Evolutionary conservation across 306 rosid species (phyloP).

Genomic region (Purshia tridentata): DNA sequence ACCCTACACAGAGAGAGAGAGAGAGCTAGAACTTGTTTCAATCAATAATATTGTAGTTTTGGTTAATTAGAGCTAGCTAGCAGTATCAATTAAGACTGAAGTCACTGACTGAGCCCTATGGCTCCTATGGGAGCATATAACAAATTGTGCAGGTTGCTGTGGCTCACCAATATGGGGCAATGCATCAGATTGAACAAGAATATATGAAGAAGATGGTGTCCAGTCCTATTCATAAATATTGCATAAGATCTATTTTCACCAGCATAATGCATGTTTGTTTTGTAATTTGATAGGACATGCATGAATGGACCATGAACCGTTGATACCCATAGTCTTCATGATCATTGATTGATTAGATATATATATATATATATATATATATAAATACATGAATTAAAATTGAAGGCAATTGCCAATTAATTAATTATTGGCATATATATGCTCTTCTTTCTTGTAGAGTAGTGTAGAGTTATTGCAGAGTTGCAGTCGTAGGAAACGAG

Average conservation of each 20-base stretch:
- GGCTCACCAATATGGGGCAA: constrained; percentile 9
- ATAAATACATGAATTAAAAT: neutral
- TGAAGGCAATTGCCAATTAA: neutral
- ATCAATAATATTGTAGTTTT: neutral
- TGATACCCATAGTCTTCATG: neutral
- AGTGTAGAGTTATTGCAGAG: neutral
- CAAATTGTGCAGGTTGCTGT: constrained; percentile 4
- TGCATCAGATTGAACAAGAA: neutral
- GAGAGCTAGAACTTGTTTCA: neutral
- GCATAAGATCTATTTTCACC: neutral
- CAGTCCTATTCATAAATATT: neutral
- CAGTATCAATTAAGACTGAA: constrained; percentile 12
- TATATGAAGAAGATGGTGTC: constrained; percentile 6
- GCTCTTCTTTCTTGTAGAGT: neutral
- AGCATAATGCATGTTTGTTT: neutral
- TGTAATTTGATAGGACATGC: no score
- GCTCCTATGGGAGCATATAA: neutral
- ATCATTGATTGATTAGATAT: neutral
- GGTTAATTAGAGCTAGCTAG: constrained; percentile 13
- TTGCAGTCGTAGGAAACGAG: no score
- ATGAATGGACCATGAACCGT: neutral
- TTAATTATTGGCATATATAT: neutral
- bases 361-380: neutral
- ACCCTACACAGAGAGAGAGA: constrained; percentile 26
- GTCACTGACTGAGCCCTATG: constrained; percentile 11